phyloP scores from a whole-genome alignment of 116 monocot genomes.

The Posidonia oceanica region DNA sequence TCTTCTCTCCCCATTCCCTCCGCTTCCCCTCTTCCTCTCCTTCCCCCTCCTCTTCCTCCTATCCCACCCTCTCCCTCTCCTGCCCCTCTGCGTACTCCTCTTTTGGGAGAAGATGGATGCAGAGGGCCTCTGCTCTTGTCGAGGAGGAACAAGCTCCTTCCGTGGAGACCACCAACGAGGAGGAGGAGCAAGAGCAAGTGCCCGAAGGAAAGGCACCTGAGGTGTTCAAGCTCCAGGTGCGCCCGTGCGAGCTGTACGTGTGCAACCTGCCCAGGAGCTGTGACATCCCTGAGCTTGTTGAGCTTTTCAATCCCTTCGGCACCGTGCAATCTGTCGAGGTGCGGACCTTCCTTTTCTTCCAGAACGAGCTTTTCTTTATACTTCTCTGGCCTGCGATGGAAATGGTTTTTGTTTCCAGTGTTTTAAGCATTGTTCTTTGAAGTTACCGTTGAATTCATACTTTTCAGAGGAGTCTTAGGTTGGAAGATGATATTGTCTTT shows the following conservation, averaged over 20 bases:
- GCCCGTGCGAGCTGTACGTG: conserved; percentile 67
- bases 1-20: no score
- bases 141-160: conserved; percentile 2
- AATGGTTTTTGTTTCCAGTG: neutral
- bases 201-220: neutral
- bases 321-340: conserved; percentile 73
- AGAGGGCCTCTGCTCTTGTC: neutral
- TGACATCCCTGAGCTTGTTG: conserved; percentile 44
- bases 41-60: conserved; percentile 4
- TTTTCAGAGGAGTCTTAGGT: no score
- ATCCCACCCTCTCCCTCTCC: neutral
- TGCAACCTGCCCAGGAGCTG: conserved; percentile 78
- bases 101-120: neutral
- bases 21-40: neutral
- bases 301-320: conserved; percentile 53
- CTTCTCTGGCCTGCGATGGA: neutral
- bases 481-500: no score
- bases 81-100: neutral
- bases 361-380: neutral
- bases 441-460: no score
- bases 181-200: neutral
- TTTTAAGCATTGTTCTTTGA: no score
- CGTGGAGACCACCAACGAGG: neutral
- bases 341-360: neutral
- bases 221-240: conserved; percentile 2